Evolutionary conservation across 1,139 yeast genomes (phyloP), one percentile per base, ranked within the genome.

Genomic region (Candida pseudoviswanathii): DNA sequence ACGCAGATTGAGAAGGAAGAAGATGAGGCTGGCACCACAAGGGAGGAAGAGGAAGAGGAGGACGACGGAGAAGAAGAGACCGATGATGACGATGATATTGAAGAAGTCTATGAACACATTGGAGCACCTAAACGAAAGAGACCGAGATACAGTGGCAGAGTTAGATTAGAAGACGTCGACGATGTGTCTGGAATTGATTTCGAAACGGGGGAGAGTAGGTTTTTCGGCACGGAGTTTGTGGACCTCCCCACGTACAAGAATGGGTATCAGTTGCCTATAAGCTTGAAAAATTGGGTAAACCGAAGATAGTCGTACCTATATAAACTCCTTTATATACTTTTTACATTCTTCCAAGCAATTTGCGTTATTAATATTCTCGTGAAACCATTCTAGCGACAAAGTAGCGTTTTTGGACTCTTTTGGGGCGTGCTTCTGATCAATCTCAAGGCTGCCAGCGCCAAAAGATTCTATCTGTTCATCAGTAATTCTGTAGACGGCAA

Each of bases 401-500:
- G 31, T 31, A 8, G 33, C 36, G 10, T 38, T 22, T 38, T 38
- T 49, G 3, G 38, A 16, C 8, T 32, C 25, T 32, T 44, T 54
- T 4, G 55, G 54, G 3, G 47, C 16, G 44, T 43, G 49, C 10
- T 44, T 47, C 9, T 48, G 40, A 41, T 54, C 54, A 11, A 41
- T 24, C n/a, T 54, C 57, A 11, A 42, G 42, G 37, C 45, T 25
- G 22, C 46, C 43, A 3, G 51, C 33, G 5, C 43, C 39, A 43
- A 43, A 54, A 8, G 41, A 46, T 29, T 51, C 57, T 25, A 54
- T 41, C 32, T 60, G 59, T 3, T 54, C 54, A 3, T 53, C 52
- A 7, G 59, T 49, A 2, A 74, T 54, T 27, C 56, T 58, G 50
- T 65, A 70, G 29, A 60, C 61, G 4, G 52, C 49, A 0, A 57